Evolutionary conservation across 768 basidiomycete genomes (phyloP), one percentile per base, ranked within the genome.

Genomic region (Boletus fagicola): DNA sequence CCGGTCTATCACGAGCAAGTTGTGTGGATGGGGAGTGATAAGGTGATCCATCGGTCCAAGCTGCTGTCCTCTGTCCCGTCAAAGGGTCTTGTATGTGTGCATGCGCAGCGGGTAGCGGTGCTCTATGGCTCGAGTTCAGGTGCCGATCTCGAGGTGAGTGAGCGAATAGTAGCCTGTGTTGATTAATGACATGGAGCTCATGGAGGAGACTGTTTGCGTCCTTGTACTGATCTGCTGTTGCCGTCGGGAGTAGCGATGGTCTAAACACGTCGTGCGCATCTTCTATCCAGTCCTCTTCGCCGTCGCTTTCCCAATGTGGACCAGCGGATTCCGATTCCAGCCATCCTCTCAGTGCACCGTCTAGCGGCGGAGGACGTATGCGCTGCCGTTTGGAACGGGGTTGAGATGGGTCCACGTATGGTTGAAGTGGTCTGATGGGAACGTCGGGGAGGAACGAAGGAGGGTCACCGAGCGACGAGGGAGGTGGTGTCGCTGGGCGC

Each of bases 171-270:
- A 83, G 73, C 49, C 88, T 79, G 64, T 88, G 86, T 53, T 87
- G 83, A 61, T 87, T 79, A 24, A 86, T 77, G 39, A 83, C 77
- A 63, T 92, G 90, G 51, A 91, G 68, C 63, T 90, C 84, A 55
- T 87, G 83, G 38, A 92, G 80, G 61, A 88, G 73, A 47, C 62
- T 79, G 71, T 92, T 92, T 54, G 81, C 75, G 33, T 76, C 73
- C 66, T 80, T 80, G 74, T 92, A 92, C 73, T 64, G 73, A 48
- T 68, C 70, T 13, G 69, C 57, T 44, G 60, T 53, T 42, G 48
- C 42, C 10, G 50, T 28, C 16, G 51, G 33, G 45, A 38, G 64
- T 35, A 49, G 30, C 5, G 47, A 57, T 38, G 45, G 40, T 38
- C 72, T 65, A 20, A 70, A 72, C 42, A 75, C 72, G 39, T 75